Evolutionary conservation across 169 alveolate genomes (phyloP), one percentile per base, ranked within the genome.

Genomic region (Neospora caninum): DNA sequence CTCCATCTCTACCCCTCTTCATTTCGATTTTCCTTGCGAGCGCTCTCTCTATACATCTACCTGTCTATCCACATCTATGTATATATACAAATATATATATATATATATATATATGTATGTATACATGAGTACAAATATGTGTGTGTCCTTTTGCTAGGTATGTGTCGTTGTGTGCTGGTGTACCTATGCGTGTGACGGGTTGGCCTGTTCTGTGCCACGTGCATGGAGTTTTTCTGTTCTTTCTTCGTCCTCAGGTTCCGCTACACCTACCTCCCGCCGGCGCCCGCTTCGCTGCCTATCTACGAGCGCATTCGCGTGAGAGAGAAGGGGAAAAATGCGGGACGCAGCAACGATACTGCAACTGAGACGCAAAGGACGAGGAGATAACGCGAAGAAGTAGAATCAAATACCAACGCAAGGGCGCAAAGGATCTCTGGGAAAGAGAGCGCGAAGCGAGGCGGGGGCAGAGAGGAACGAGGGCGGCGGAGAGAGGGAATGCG

Each of bases 261-360:
- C 38, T 82, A 82, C 38, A 41, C 64, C 41, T 82, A 82, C 41
- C 67, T 82, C 41, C 89, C 89, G 38, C 41, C 54, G 53, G 53
- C 89, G 18, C 4, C 89, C 9, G 38, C 58, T 18, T 9, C 22
- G 54, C 54, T 29, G 36, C 89, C 89, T 38, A 82, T 82, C 25
- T 42, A 41, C 64, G 36, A 82, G 64, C 89, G 89, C 67, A 82
- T 82, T 67, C 67, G 39, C n/a, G 89, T 82, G 67, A 82, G 67
- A 42, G 41, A 67, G 25, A 25, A 82, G 41, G 39, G 67, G 38
- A 9, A 4, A 82, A 49, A 18, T 1, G 64, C 13, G 53, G 39
- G 45, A 10, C 86, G 18, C 86, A 16, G 86, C 18, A 43, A 78
- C 43, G 9, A 20, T n/a, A n/a, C 86, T 1, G 39, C 45, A 20